phyloP scores from a whole-genome alignment of 257 asterid species.

The Knoxia roxburghii region DNA sequence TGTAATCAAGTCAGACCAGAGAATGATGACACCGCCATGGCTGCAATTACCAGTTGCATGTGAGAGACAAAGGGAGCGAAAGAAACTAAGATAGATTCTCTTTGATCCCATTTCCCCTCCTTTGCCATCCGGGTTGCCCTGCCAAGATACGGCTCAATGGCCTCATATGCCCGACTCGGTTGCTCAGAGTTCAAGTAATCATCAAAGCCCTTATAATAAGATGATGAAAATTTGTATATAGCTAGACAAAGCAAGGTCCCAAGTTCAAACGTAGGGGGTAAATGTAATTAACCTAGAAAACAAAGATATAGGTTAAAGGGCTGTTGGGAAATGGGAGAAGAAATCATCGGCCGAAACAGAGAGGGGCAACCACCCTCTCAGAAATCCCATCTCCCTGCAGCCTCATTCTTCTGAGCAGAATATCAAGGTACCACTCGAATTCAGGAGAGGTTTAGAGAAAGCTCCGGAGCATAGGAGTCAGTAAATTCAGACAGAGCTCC shows the following conservation, averaged over 20 bases:
- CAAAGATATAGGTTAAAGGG: not conserved
- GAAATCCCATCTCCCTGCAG: constrained; percentile 7
- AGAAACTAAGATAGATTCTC: not conserved
- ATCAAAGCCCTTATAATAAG: not conserved
- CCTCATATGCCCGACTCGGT: not conserved
- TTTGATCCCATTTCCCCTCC: not conserved
- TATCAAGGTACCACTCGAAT: too few relatives aligned
- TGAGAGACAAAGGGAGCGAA: not conserved
- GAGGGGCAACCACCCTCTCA: not conserved
- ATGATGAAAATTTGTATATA: too few relatives aligned
- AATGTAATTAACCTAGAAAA: not conserved
- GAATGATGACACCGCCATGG: constrained; percentile 14
- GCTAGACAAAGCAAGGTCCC: too few relatives aligned
- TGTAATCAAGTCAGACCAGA: not conserved
- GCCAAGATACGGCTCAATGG: constrained; percentile 41
- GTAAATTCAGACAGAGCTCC: too few relatives aligned
- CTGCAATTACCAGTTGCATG: constrained; percentile 19
- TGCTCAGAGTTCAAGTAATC: not conserved
- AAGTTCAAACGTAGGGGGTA: not conserved
- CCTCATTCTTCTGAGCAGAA: not conserved
- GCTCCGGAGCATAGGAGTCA: too few relatives aligned
- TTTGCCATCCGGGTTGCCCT: constrained; percentile 27
- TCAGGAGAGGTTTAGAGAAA: too few relatives aligned
- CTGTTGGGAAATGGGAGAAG: not conserved
- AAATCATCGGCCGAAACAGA: not conserved